Evolutionary conservation across 1,284 basidiomycete genomes (phyloP), one percentile per base, ranked within the genome.

Genomic region (Neolentinus lepideus): DNA sequence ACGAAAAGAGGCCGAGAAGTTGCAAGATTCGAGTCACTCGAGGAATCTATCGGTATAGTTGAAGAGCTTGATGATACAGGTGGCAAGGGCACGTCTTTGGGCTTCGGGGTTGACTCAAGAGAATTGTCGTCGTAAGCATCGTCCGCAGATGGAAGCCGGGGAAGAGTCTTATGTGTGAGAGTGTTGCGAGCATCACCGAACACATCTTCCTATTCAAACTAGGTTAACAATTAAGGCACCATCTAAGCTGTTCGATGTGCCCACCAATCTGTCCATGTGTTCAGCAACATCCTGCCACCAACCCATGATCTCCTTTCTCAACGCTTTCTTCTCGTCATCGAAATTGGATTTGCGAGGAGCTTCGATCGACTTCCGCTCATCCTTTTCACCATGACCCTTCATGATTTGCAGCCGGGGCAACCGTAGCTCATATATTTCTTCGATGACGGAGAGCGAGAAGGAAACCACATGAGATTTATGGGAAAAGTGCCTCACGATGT

Each of bases 241-340:
- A 21, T 16, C 31, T 3, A 10, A 16, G 3, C 6, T 47, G 33
- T 14, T 10, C 45, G 14, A 51, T 46, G 3, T 35, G 69, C 81
- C 51, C 59, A 84, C 84, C 57, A 88, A 67, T 59, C 75, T 72
- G 60, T 84, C 81, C 59, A 88, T 71, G 64, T 82, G 76, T 55
- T 81, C 79, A 0, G 78, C 72, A 14, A 88, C 67, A 14, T 75
- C 75, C 62, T 82, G 79, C 84, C 84, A 88, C 81, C 83, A 88
- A 31, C 61, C 62, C 63, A 74, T 77, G 55, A 88, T 87, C 65
- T 88, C 82, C 52, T 72, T 69, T 56, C 82, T 67, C 19, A 88
- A 65, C 3, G 67, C 61, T 45, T 72, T 72, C 65, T 76, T 81
- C 56, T 79, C 76, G 25, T 71, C 69, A 3, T 74, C 75, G 3